Evolutionary conservation across 2,329 filamentous ascomycete genomes (phyloP).

Genomic region (Aspergillus sp.): DNA sequence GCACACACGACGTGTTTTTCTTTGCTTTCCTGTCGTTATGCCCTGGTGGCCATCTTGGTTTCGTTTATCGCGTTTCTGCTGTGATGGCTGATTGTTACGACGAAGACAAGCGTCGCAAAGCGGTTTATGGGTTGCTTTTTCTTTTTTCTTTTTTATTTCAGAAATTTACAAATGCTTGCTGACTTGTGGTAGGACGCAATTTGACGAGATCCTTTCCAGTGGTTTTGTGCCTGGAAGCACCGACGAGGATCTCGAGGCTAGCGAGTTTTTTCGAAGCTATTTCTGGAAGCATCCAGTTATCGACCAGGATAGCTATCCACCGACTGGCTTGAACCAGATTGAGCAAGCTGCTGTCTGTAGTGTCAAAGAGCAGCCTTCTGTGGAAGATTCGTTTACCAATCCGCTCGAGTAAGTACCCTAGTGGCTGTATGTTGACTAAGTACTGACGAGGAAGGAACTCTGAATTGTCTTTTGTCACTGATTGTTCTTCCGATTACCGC

Average conservation of each 20-base stretch:
- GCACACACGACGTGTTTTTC: background rate
- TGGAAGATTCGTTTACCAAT: no score
- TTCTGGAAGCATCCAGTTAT: background rate
- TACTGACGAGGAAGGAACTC: no score
- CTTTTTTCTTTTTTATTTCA: no score
- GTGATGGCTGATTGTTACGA: background rate
- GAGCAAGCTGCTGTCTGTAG: no score
- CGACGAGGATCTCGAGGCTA: background rate
- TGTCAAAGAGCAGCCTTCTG: no score
- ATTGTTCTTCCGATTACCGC: no score
- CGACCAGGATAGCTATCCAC: no score
- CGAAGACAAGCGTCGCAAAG: background rate
- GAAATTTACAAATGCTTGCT: background rate
- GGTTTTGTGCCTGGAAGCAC: background rate
- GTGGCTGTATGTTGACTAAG: no score
- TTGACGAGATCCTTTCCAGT: background rate
- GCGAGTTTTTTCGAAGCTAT: background rate
- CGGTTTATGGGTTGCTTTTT: background rate
- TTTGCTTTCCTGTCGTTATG: background rate
- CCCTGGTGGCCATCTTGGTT: background rate
- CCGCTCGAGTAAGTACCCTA: no score
- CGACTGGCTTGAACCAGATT: no score
- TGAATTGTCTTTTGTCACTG: no score
- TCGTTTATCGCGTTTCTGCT: background rate
- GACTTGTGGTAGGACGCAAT: background rate